Percentiles rank a stretch among this genome's conserved stretches.
These are phyloP conservation scores for Globisporangium sylvaticum DNA, from an alignment of 352 stramenopile genomes.

Conservation along the genomic window DNA sequence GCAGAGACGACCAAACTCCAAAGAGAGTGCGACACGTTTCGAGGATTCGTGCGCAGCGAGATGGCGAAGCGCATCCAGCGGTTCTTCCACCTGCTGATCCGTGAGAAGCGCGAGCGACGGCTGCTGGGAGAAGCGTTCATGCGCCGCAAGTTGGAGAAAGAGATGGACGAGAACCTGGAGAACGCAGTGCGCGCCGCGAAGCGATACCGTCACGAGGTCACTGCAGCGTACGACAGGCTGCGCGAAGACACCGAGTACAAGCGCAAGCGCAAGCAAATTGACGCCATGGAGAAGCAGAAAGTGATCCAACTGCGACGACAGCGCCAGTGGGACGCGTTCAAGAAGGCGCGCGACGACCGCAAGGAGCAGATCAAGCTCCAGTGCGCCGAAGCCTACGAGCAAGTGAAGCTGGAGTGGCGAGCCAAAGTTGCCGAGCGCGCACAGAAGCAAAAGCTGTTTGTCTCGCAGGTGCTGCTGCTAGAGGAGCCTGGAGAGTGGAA, in stretches of 20 bases:
- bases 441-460: conserved; percentile 24
- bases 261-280: conserved; percentile 41
- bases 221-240: conserved; percentile 45
- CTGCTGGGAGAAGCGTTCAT: conserved; percentile 24
- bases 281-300: conserved; percentile 58
- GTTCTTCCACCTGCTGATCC: conserved; percentile 32
- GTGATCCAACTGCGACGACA: conserved; percentile 47
- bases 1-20: conserved; percentile 52
- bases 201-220: conserved; percentile 41
- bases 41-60: conserved; percentile 24
- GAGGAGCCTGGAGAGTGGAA: conserved; percentile 56
- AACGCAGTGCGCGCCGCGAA: conserved; percentile 26
- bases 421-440: conserved; percentile 27
- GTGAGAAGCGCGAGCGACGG: conserved; percentile 17
- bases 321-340: conserved; percentile 59
- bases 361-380: conserved; percentile 40
- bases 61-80: conserved; percentile 49
- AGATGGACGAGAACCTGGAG: conserved; percentile 40
- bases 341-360: conserved; percentile 27
- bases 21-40: conserved; percentile 46
- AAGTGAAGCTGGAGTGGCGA: conserved; percentile 44
- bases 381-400: conserved; percentile 31
- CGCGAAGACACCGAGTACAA: conserved; percentile 44
- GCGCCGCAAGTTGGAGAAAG: conserved; percentile 27
- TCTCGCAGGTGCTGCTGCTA: conserved; percentile 45